These are phyloP conservation scores for Candida oleophila DNA, from an alignment of 805 yeast species.

Conservation along the genomic window DNA sequence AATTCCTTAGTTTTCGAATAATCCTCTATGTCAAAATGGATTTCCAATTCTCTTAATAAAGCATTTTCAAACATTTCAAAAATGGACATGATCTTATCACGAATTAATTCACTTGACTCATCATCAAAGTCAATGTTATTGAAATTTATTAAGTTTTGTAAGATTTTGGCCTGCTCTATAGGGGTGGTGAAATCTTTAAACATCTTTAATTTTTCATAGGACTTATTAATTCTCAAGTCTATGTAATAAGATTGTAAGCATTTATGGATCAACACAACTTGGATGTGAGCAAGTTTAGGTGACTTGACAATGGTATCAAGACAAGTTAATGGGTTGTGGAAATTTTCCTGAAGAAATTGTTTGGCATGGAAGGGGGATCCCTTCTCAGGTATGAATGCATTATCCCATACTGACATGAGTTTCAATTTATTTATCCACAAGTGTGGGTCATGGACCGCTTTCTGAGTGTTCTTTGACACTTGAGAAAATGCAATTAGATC, in stretches of 20 bases:
- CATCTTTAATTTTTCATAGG: constrained; percentile 43
- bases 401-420: constrained; percentile 39
- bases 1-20: constrained; percentile 36
- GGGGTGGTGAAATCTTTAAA: constrained; percentile 49
- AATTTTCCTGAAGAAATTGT: constrained; percentile 5
- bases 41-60: constrained; percentile 64
- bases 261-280: constrained; percentile 36
- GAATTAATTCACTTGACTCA: constrained; percentile 26
- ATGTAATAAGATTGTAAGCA: constrained; percentile 43
- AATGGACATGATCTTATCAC: constrained; percentile 50
- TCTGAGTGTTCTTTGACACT: constrained; percentile 37
- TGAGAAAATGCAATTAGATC: constrained; percentile 40
- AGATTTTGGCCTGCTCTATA: constrained; percentile 48
- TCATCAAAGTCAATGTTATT: constrained; percentile 32
- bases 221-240: constrained; percentile 42
- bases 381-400: constrained; percentile 9
- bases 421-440: constrained; percentile 38
- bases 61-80: constrained; percentile 73
- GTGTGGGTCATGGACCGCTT: constrained; percentile 36
- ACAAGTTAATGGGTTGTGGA: constrained; percentile 33
- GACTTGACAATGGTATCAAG: constrained; percentile 24
- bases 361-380: not conserved
- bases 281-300: constrained; percentile 34
- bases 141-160: constrained; percentile 40
- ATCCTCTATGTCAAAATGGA: constrained; percentile 49